Conservation (phyloP, 2,329 filamentous ascomycete species). For the Trichoderma koningii region DNA sequence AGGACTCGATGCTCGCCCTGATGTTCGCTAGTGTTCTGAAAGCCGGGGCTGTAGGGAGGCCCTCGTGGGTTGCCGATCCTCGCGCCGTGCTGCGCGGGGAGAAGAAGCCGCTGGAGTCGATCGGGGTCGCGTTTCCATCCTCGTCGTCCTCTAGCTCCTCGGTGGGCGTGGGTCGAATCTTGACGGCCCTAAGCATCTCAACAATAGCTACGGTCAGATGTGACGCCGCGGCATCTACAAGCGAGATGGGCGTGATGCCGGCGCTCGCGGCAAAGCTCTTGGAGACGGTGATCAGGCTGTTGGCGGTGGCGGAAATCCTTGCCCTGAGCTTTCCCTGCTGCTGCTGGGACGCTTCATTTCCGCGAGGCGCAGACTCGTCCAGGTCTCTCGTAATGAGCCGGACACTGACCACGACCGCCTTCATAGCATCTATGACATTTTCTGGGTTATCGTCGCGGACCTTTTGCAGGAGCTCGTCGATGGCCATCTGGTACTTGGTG, state of each 20-base stretch:
- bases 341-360: constrained; percentile 57
- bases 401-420: constrained; percentile 78
- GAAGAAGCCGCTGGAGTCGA: constrained; percentile 70
- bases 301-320: constrained; percentile 87
- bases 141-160: constrained; percentile 79
- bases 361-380: constrained; percentile 57
- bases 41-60: constrained; percentile 54
- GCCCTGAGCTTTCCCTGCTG: constrained; percentile 72
- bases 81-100: constrained; percentile 54
- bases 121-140: constrained; percentile 64
- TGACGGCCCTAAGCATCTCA: constrained; percentile 79
- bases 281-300: constrained; percentile 90
- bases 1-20: constrained; percentile 67
- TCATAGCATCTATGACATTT: constrained; percentile 81
- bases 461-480: constrained; percentile 83
- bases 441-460: constrained; percentile 74
- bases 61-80: constrained; percentile 40
- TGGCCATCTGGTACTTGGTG: constrained; percentile 90
- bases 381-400: constrained; percentile 84
- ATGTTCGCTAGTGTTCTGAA: constrained; percentile 60
- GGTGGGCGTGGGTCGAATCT: constrained; percentile 74
- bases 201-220: constrained; percentile 85
- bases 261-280: constrained; percentile 85
- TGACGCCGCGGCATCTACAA: constrained; percentile 89
- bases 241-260: constrained; percentile 87